Conservation (phyloP, 345 rosid genomes). For the Camelina laxa region DNA sequence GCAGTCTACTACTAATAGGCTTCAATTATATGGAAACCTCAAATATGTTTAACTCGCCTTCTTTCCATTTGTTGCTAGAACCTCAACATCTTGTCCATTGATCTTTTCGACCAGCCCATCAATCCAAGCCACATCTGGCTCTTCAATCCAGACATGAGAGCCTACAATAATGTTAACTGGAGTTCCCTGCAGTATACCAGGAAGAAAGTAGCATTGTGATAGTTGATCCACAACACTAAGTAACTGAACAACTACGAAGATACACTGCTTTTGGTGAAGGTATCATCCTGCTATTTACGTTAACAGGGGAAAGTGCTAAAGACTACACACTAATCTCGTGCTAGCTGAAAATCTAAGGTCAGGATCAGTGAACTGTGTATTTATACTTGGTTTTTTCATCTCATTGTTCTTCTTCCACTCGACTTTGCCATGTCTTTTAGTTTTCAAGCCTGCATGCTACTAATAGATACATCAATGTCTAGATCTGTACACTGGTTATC, state of each 20-base stretch:
- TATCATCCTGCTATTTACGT: neutral
- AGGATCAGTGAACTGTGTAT: neutral
- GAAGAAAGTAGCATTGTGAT: neutral
- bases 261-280: neutral
- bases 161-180: constrained; percentile 84
- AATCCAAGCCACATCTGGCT: constrained; percentile 73
- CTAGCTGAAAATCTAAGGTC: neutral
- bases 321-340: neutral
- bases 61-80: constrained; percentile 60
- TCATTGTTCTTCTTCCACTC: neutral
- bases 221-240: neutral
- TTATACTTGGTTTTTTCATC: neutral
- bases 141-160: constrained; percentile 92
- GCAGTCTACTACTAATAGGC: neutral
- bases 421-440: neutral
- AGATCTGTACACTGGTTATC: neutral
- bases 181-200: constrained; percentile 63
- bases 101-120: constrained; percentile 77
- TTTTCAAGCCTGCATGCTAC: neutral
- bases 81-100: constrained; percentile 60
- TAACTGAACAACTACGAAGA: neutral
- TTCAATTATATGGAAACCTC: neutral
- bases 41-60: constrained; percentile 49
- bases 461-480: neutral
- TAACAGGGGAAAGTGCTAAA: neutral